Evolutionary conservation across 2,329 filamentous ascomycete genomes (phyloP), one percentile per base, ranked within the genome.

Genomic region (Fonsecaea nubica): DNA sequence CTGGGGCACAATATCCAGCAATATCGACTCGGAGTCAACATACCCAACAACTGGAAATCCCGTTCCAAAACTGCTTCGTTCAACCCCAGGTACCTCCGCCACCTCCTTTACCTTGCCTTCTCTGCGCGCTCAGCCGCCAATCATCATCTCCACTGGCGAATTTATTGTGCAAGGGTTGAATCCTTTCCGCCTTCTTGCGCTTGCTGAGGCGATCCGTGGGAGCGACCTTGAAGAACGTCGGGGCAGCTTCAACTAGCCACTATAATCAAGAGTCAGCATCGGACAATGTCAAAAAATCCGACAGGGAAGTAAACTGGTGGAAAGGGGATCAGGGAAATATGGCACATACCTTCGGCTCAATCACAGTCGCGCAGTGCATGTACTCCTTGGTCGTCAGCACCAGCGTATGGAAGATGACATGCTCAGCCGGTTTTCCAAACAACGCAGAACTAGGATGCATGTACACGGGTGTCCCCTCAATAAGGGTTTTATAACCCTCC

Each of bases 161-260:
- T 76, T 93, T 91, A 77, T 97, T 97, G 77, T 97, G 93, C 80
- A 99, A 79, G 52, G 95, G 95, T 82, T 97, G 92, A 63, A 99
- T 98, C 64, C 94, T 86, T 84, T 99, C 95, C 0, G 92, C 92
- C 83, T 92, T 90, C 86, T 96, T 95, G 75, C 95, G 83, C 85
- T 97, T 97, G 71, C 90, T 94, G 74, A 99, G 80, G 63, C 87
- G 85, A 76, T 97, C 92, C 40, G 90, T 94, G 0, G 92, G 89
- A 18, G 95, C 94, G 4, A 98, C 92, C 85, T 96, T 97, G 88
- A 98, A 99, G 83, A 98, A 99, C 0, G 93, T 97, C 9, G 96
- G 95, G n/a, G 96, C 95, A 12, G 93, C 94, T 74, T 97, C 93
- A 0, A 98, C 93, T 25, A 99, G 86, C 88, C 87, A 90, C 78